These are phyloP conservation scores for Xylariaceae sp. DNA, from an alignment of 2,329 filamentous ascomycete species.

Conservation along the genomic window DNA sequence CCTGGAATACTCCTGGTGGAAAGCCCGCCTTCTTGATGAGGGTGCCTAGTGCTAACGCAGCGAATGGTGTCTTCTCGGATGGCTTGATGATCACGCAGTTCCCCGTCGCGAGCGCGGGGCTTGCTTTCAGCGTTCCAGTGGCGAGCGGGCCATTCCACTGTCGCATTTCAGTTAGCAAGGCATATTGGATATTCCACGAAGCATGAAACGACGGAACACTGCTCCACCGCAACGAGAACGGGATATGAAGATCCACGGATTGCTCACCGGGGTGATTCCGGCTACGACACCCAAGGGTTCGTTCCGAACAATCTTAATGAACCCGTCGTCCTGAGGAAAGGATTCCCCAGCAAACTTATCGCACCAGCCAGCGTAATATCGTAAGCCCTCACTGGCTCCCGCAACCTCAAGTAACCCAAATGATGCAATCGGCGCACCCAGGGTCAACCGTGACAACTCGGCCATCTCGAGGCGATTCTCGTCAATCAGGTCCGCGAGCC, in stretches of 20 bases:
- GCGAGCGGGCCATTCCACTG: constrained; percentile 37
- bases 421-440: constrained; percentile 11
- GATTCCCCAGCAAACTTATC: constrained; percentile 22
- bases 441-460: constrained; percentile 17
- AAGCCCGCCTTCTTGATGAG: constrained; percentile 38
- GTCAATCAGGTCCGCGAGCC: constrained; percentile 16
- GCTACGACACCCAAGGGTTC: constrained; percentile 18
- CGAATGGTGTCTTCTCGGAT: constrained; percentile 37
- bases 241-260: not conserved
- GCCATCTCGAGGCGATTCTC: constrained; percentile 7
- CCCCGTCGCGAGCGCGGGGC: constrained; percentile 36
- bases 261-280: constrained; percentile 17
- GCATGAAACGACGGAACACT: too few relatives aligned
- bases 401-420: constrained; percentile 8
- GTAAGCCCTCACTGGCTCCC: constrained; percentile 1
- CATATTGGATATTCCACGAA: too few relatives aligned
- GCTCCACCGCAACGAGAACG: too few relatives aligned
- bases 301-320: constrained; percentile 20
- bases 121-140: constrained; percentile 38
- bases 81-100: constrained; percentile 40
- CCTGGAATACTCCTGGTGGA: constrained; percentile 38
- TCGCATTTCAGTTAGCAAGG: too few relatives aligned
- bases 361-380: constrained; percentile 21
- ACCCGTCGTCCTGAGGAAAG: constrained; percentile 19
- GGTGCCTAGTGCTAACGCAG: constrained; percentile 12